Percentiles rank a stretch among this genome's conserved stretches.
Conservation (phyloP, 228 moss, liverwort and hornwort genomes). For the Sphagnum fallax region DNA sequence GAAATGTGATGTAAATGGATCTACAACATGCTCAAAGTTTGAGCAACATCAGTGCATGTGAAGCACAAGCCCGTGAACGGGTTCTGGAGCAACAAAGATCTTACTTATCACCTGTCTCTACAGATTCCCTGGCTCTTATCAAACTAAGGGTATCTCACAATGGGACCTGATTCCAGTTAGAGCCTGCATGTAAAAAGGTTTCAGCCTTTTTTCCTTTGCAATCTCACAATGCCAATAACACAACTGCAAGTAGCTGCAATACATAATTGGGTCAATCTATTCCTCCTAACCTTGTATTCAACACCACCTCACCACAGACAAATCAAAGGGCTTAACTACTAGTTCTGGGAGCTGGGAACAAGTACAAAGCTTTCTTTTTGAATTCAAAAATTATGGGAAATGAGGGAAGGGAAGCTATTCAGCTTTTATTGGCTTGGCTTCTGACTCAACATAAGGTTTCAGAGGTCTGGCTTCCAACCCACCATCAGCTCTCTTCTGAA, state of each 20-base stretch:
- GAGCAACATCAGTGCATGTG: not conserved
- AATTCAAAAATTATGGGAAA: not conserved
- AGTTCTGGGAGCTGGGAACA: not conserved
- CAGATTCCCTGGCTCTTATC: not conserved
- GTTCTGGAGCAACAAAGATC: not conserved
- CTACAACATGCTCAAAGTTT: not conserved
- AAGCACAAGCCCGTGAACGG: not conserved
- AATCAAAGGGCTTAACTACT: not conserved
- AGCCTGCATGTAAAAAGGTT: not conserved
- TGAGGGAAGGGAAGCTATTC: not conserved
- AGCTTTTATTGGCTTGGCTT: conserved; percentile 16
- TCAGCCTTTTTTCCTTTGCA: not conserved
- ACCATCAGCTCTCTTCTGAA: conserved; percentile 78
- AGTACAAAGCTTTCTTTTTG: not conserved
- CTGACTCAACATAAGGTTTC: conserved; percentile 9
- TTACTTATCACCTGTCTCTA: conserved; percentile 1
- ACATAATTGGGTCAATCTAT: too few relatives aligned
- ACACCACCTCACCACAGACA: too few relatives aligned
- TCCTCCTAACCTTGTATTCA: too few relatives aligned
- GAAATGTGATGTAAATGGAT: too few relatives aligned
- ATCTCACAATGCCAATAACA: too few relatives aligned
- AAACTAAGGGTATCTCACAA: not conserved
- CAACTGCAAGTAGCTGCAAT: too few relatives aligned
- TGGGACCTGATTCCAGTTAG: not conserved
- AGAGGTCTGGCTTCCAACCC: conserved; percentile 66